Conservation (phyloP, 306 rosid species). For the Purshia tridentata region DNA sequence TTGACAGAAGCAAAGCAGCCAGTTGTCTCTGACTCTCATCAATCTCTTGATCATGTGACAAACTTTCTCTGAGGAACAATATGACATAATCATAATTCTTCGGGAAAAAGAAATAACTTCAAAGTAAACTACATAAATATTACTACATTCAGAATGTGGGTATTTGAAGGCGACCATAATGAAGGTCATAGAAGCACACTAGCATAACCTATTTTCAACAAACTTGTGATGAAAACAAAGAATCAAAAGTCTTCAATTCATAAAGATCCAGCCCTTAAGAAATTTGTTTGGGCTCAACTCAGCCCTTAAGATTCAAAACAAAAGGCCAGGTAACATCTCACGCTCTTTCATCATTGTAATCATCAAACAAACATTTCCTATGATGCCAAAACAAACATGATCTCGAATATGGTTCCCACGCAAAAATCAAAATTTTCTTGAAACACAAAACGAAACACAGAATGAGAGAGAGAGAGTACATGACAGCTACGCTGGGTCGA, state of each 20-base stretch:
- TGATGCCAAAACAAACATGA: too few species aligned
- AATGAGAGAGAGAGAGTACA: conserved; percentile 42
- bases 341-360: too few species aligned
- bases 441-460: not conserved
- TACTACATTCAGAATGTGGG: conserved; percentile 3
- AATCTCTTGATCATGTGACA: conserved; percentile 90
- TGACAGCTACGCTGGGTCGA: conserved; percentile 88
- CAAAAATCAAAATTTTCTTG: not conserved
- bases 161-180: not conserved
- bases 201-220: not conserved
- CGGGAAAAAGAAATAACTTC: not conserved
- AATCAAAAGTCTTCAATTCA: not conserved
- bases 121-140: not conserved
- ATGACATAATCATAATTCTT: too few species aligned
- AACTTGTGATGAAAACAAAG: not conserved
- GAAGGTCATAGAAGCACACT: not conserved
- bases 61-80: conserved; percentile 65
- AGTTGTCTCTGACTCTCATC: conserved; percentile 88
- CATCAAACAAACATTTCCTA: too few species aligned
- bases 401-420: too few species aligned
- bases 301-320: not conserved
- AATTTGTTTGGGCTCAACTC: too few species aligned
- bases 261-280: too few species aligned
- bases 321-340: too few species aligned
- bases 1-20: conserved; percentile 88